phyloP scores from a whole-genome alignment of 441 rosid species.

The Euphorbia celastroides region DNA sequence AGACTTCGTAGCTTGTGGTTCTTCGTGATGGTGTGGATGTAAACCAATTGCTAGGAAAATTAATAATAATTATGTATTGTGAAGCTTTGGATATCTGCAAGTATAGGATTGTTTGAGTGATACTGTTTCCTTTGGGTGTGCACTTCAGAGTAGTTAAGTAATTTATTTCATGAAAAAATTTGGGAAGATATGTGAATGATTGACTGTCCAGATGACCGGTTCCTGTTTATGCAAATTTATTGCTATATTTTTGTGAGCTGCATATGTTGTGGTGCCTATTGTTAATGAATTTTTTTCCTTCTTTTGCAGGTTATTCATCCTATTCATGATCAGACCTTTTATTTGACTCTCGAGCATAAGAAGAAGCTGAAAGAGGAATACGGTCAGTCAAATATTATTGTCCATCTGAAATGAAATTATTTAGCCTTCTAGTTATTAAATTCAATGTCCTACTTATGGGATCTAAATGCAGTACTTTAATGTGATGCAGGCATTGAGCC shows the following conservation, averaged over 20 bases:
- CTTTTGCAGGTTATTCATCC: conserved; percentile 63
- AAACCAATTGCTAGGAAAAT: background rate
- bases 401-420: background rate
- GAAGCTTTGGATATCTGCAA: background rate
- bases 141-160: background rate
- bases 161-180: background rate
- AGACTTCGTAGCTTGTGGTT: background rate
- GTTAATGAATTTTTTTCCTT: background rate
- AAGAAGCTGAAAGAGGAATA: conserved; percentile 73
- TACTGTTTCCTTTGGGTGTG: background rate
- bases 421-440: background rate
- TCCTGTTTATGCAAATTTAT: background rate
- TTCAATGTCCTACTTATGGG: background rate
- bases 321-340: conserved; percentile 73
- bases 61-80: background rate
- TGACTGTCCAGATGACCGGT: background rate
- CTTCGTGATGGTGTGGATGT: background rate
- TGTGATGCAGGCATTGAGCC: conserved; percentile 66
- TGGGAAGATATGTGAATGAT: background rate
- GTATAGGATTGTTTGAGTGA: background rate
- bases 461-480: background rate
- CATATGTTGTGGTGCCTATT: background rate
- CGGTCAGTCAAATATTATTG: conserved; percentile 33
- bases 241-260: background rate
- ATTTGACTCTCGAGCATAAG: conserved; percentile 54